Conservation (phyloP, 257 asterid species). For the Capsicum pubescens region DNA sequence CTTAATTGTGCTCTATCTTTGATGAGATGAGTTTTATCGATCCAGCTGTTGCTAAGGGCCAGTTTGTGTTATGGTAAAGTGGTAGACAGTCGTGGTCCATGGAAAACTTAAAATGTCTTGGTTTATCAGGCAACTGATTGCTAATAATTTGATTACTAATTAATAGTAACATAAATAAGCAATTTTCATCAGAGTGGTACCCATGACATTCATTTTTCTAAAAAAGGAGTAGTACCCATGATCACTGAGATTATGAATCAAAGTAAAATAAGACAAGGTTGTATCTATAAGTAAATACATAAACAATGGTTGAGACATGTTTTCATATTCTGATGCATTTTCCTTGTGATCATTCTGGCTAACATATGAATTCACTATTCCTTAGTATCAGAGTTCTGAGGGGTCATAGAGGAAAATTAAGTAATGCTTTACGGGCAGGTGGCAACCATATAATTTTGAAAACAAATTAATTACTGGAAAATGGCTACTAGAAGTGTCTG, state of each 20-base stretch:
- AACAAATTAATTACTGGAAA: not conserved
- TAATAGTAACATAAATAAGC: not conserved
- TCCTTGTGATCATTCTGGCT: not conserved
- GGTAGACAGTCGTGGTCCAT: not conserved
- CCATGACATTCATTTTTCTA: not conserved
- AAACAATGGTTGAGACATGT: not conserved
- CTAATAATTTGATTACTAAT: not conserved
- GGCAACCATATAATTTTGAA: not conserved
- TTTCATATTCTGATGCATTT: not conserved
- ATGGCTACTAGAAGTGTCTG: not conserved
- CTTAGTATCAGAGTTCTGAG: not conserved
- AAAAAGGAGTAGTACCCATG: not conserved
- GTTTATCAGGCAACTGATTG: not conserved
- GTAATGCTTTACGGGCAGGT: not conserved
- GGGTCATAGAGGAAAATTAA: not conserved
- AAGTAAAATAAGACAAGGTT: not conserved
- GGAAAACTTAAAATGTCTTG: not conserved
- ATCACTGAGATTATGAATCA: not conserved
- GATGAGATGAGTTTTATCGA: not conserved
- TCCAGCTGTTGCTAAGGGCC: not conserved
- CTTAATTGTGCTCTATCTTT: slow-evolving; percentile 15
- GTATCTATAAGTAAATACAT: not conserved
- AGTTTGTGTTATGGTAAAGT: not conserved
- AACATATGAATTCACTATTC: not conserved
- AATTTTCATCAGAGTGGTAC: not conserved